Conservation (phyloP, 495 filamentous ascomycete genomes). For the Penicillium argentinense region DNA sequence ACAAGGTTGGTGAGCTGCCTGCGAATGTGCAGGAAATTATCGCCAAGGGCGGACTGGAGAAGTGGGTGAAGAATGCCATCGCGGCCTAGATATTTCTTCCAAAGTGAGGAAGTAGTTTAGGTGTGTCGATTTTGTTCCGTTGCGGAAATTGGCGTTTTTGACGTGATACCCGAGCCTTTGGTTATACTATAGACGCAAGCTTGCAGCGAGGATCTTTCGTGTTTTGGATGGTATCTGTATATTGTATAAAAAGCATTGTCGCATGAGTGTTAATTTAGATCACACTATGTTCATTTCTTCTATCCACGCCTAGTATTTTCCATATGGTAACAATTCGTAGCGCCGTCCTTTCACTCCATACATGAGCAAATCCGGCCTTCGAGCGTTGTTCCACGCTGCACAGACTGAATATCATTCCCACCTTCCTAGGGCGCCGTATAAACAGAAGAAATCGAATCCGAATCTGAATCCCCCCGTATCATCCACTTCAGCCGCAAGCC, state of each 20-base stretch:
- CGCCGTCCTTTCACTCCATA: too few relatives aligned
- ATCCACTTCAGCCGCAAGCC: not conserved
- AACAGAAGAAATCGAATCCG: slow-evolving; percentile 20
- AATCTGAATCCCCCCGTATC: slow-evolving; percentile 11
- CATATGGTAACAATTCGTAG: too few relatives aligned
- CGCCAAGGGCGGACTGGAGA: slow-evolving; percentile 70
- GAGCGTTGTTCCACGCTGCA: too few relatives aligned
- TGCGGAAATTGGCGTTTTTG: slow-evolving; percentile 8
- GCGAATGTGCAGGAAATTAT: slow-evolving; percentile 91
- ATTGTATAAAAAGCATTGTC: slow-evolving; percentile 2
- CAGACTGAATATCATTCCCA: too few relatives aligned
- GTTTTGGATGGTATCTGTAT: not conserved
- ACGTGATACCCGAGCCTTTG: slow-evolving; percentile 20
- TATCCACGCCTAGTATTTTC: not conserved
- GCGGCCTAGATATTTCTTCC: too few relatives aligned
- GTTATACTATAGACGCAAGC: slow-evolving; percentile 12
- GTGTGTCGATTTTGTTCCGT: not conserved
- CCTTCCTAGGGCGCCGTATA: slow-evolving; percentile 24
- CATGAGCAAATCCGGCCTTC: too few relatives aligned
- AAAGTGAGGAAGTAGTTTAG: too few relatives aligned
- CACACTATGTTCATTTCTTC: not conserved
- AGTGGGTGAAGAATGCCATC: slow-evolving; percentile 69
- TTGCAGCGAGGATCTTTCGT: not conserved
- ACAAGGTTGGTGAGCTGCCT: slow-evolving; percentile 82
- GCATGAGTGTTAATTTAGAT: too few relatives aligned